A percentile compares a stretch with the other conserved stretches of the same genome.
phyloP scores from a whole-genome alignment of 805 yeast genomes.

The Starmerella apicola region DNA sequence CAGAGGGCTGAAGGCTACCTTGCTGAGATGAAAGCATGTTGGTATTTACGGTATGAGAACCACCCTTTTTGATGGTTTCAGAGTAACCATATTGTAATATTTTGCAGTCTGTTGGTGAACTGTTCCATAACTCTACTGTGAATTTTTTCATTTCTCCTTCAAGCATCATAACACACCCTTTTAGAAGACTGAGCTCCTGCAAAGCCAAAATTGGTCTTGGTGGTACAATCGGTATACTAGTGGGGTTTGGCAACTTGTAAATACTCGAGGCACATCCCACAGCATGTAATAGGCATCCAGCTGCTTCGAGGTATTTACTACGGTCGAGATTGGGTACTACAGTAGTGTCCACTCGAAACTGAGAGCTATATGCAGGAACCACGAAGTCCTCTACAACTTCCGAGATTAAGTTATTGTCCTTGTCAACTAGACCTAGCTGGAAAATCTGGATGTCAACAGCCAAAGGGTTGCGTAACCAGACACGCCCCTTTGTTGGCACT shows the following conservation, averaged over 20 bases:
- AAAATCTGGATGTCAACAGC: slow-evolving; percentile 55
- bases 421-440: slow-evolving; percentile 22
- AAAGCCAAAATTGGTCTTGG: slow-evolving; percentile 53
- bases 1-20: slow-evolving; percentile 6
- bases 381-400: slow-evolving; percentile 20
- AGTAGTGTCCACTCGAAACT: slow-evolving; percentile 18
- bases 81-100: slow-evolving; percentile 48
- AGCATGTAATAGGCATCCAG: slow-evolving; percentile 41
- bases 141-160: slow-evolving; percentile 60
- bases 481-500: slow-evolving; percentile 46
- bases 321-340: slow-evolving; percentile 28
- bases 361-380: slow-evolving; percentile 22
- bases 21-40: slow-evolving; percentile 45
- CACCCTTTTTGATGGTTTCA: slow-evolving; percentile 37
- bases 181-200: slow-evolving; percentile 40
- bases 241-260: slow-evolving; percentile 23
- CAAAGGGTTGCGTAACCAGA: slow-evolving; percentile 67
- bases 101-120: slow-evolving; percentile 44
- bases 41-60: slow-evolving; percentile 31
- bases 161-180: slow-evolving; percentile 59
- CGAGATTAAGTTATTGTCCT: slow-evolving; percentile 16
- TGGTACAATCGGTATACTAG: slow-evolving; percentile 27
- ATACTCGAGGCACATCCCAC: slow-evolving; percentile 38
- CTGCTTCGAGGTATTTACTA: slow-evolving; percentile 40
- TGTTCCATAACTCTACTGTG: slow-evolving; percentile 42